Conservation (phyloP, 176 grass and related monocot species). For the Areca catechu region DNA sequence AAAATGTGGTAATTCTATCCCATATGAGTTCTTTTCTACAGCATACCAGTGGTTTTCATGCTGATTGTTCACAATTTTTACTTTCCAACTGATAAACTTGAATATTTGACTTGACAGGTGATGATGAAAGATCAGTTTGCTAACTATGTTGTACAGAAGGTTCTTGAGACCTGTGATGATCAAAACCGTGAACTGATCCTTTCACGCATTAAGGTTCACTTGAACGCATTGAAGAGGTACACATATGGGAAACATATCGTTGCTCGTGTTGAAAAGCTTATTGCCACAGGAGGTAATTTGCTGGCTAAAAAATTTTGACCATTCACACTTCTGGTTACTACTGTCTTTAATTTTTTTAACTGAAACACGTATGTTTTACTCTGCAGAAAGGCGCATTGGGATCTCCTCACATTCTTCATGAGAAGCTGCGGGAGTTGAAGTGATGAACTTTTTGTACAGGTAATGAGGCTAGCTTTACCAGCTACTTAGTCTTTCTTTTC, state of each 20-base stretch:
- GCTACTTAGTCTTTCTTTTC: constrained; percentile 39
- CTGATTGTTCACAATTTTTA: too few relatives aligned
- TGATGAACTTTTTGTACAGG: constrained; percentile 70
- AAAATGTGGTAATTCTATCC: too few relatives aligned
- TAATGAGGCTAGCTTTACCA: constrained; percentile 67
- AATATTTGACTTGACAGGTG: background rate
- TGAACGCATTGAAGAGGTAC: constrained; percentile 6
- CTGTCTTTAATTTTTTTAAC: background rate
- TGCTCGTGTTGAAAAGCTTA: constrained; percentile 7
- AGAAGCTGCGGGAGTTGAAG: constrained; percentile 32
- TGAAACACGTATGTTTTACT: background rate
- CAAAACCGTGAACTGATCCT: constrained; percentile 7
- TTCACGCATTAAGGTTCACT: constrained; percentile 9
- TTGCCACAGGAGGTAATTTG: background rate
- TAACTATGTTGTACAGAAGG: constrained; percentile 15
- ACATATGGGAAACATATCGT: constrained; percentile 11
- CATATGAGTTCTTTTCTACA: too few relatives aligned
- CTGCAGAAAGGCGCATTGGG: constrained; percentile 51
- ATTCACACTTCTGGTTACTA: background rate
- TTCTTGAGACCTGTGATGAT: constrained; percentile 6
- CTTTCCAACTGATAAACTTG: too few relatives aligned
- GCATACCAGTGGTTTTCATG: too few relatives aligned
- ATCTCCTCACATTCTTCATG: constrained; percentile 33
- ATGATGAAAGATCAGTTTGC: constrained; percentile 18
- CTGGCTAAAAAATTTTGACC: too few relatives aligned